phyloP scores from a whole-genome alignment of 2,329 filamentous ascomycete genomes.

The Pseudopyrenochaeta lycopersici region DNA sequence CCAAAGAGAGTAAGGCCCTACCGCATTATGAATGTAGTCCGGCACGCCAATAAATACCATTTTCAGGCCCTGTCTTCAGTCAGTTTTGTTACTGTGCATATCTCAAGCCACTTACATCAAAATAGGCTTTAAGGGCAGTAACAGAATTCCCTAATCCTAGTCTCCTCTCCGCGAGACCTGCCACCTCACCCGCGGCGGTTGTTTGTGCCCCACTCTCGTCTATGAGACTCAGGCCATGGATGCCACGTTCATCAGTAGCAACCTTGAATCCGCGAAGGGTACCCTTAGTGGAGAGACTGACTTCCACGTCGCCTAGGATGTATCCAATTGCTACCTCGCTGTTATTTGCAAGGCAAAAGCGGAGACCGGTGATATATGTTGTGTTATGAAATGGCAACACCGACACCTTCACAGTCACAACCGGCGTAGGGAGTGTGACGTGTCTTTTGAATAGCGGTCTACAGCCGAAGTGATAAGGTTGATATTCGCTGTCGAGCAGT shows the following conservation, averaged over 20 bases:
- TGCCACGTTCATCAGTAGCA: conserved; percentile 4
- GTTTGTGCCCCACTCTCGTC: background rate
- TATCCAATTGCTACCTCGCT: conserved; percentile 6
- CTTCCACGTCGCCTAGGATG: conserved; percentile 4
- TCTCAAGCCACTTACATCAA: conserved; percentile 1
- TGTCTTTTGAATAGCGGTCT: conserved; percentile 8
- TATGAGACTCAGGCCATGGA: conserved; percentile 7
- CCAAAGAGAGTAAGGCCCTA: conserved; percentile 9
- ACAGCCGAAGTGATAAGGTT: conserved; percentile 12
- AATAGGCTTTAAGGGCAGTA: conserved; percentile 3
- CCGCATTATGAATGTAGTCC: conserved; percentile 6
- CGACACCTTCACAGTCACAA: conserved; percentile 6
- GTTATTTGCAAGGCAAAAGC: conserved; percentile 5
- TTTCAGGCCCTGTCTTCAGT: background rate
- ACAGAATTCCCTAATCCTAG: conserved; percentile 1
- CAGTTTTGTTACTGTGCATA: background rate
- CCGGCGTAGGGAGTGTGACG: background rate
- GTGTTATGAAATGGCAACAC: conserved; percentile 5
- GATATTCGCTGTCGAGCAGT: conserved; percentile 4
- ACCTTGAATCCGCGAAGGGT: conserved; percentile 3
- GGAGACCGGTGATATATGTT: conserved; percentile 11
- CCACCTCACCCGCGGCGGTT: background rate
- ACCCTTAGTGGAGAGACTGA: background rate
- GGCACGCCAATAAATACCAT: conserved; percentile 3
- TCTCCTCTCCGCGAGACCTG: background rate